These are phyloP conservation scores for Lomentospora prolificans DNA, from an alignment of 2,329 filamentous ascomycete genomes.

Conservation along the genomic window DNA sequence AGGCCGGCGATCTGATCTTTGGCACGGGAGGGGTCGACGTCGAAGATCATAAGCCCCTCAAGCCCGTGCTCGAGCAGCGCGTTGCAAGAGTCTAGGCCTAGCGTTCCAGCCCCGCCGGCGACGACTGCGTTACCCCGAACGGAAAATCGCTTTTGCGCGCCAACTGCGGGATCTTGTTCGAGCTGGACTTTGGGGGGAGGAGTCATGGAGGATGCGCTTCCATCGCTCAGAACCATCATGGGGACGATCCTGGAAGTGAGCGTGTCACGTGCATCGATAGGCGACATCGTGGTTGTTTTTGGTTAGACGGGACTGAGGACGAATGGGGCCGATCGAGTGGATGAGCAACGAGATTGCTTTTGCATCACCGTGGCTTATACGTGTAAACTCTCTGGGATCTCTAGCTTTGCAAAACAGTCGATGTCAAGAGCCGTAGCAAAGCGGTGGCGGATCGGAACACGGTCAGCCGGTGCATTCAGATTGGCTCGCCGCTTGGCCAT, in stretches of 20 bases:
- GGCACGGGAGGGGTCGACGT: constrained; percentile 63
- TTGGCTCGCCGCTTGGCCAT: too few relatives aligned
- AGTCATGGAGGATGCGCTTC: constrained; percentile 9
- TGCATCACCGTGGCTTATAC: too few relatives aligned
- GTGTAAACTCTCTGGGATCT: too few relatives aligned
- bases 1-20: constrained; percentile 55
- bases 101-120: constrained; percentile 42
- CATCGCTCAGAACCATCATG: constrained; percentile 10
- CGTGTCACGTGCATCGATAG: background rate
- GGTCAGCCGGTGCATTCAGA: too few relatives aligned
- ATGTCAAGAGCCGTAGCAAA: too few relatives aligned
- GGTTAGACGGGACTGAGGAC: too few relatives aligned
- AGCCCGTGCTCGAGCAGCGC: constrained; percentile 62
- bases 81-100: constrained; percentile 32
- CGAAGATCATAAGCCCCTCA: constrained; percentile 33
- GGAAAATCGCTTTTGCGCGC: constrained; percentile 18
- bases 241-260: background rate
- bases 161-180: constrained; percentile 7
- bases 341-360: too few relatives aligned
- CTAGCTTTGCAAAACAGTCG: too few relatives aligned
- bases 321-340: too few relatives aligned
- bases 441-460: too few relatives aligned
- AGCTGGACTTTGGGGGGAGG: constrained; percentile 7
- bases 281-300: too few relatives aligned
- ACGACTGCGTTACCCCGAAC: constrained; percentile 31